These are phyloP conservation scores for Daedaleopsis sinensis DNA, from an alignment of 768 basidiomycete species.

Conservation along the genomic window DNA sequence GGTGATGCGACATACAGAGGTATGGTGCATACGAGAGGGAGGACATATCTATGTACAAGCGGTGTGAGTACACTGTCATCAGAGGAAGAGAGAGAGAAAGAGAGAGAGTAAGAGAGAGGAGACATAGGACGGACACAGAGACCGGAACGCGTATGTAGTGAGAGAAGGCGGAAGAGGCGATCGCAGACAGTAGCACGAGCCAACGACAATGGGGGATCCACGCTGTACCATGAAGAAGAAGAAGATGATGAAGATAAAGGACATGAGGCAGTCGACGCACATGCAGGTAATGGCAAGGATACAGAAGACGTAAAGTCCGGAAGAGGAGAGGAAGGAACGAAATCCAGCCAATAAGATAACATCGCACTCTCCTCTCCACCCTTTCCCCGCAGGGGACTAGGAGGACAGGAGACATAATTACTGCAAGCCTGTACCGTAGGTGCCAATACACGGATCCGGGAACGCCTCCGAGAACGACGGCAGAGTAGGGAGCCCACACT, in stretches of 20 bases:
- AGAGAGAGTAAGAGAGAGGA: neutral
- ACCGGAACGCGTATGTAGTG: neutral
- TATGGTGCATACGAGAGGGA: slow-evolving; percentile 5
- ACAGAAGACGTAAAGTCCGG: slow-evolving; percentile 1
- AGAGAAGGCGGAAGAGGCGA: neutral
- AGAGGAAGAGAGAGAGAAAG: neutral
- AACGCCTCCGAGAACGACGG: slow-evolving; percentile 19
- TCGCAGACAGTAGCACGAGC: slow-evolving; percentile 18
- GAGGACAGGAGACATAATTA: slow-evolving; percentile 21
- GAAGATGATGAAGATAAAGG: neutral
- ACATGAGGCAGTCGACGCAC: neutral
- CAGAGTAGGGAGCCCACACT: neutral
- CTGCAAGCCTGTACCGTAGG: slow-evolving; percentile 9
- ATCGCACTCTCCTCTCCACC: slow-evolving; percentile 18
- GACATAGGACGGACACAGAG: neutral
- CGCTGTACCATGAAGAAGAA: slow-evolving; percentile 2
- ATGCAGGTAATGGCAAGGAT: neutral
- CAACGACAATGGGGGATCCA: slow-evolving; percentile 12
- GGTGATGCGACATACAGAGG: neutral
- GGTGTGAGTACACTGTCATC: slow-evolving; percentile 1
- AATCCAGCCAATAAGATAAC: slow-evolving; percentile 9
- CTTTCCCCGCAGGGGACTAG: slow-evolving; percentile 23
- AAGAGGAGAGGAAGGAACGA: neutral
- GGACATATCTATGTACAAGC: slow-evolving; percentile 9
- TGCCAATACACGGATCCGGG: slow-evolving; percentile 7